These are phyloP conservation scores for Aspergillus unguis DNA, from an alignment of 2,329 filamentous ascomycete genomes.

Conservation along the genomic window DNA sequence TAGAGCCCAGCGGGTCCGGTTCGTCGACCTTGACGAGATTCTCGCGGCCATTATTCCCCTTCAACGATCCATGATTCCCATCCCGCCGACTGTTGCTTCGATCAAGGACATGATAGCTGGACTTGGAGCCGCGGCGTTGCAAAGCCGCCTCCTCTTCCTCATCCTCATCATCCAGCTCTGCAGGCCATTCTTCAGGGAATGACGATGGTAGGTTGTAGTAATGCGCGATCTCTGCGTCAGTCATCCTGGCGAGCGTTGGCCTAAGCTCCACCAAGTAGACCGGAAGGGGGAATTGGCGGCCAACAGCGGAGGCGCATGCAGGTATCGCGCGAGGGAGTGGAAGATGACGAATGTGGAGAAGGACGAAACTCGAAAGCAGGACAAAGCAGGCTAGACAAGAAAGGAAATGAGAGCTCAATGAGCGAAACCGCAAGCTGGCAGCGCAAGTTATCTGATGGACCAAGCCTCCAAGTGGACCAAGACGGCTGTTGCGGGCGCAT, in stretches of 20 bases:
- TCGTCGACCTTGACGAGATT: slow-evolving; percentile 88
- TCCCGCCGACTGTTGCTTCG: slow-evolving; percentile 67
- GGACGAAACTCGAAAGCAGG: background rate
- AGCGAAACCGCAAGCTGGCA: background rate
- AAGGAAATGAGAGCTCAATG: background rate
- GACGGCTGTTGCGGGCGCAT: slow-evolving; percentile 11
- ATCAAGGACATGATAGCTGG: slow-evolving; percentile 81
- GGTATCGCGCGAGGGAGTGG: slow-evolving; percentile 6
- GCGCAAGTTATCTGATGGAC: slow-evolving; percentile 20
- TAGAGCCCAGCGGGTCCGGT: slow-evolving; percentile 82
- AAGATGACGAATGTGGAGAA: slow-evolving; percentile 3
- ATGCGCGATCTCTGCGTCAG: slow-evolving; percentile 77
- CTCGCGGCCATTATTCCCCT: slow-evolving; percentile 64
- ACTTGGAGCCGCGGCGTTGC: slow-evolving; percentile 53
- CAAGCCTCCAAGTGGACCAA: slow-evolving; percentile 14
- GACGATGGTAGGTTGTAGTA: slow-evolving; percentile 82
- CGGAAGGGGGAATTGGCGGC: slow-evolving; percentile 3
- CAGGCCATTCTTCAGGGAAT: slow-evolving; percentile 81
- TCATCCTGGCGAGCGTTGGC: slow-evolving; percentile 43
- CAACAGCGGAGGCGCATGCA: slow-evolving; percentile 15
- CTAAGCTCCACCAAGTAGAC: slow-evolving; percentile 10
- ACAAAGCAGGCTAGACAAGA: background rate
- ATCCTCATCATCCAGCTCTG: slow-evolving; percentile 71
- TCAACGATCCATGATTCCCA: slow-evolving; percentile 64
- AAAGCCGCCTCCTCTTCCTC: slow-evolving; percentile 57